Evolutionary conservation across 257 asterid species (phyloP).

Genomic region (Primulina eburnea): DNA sequence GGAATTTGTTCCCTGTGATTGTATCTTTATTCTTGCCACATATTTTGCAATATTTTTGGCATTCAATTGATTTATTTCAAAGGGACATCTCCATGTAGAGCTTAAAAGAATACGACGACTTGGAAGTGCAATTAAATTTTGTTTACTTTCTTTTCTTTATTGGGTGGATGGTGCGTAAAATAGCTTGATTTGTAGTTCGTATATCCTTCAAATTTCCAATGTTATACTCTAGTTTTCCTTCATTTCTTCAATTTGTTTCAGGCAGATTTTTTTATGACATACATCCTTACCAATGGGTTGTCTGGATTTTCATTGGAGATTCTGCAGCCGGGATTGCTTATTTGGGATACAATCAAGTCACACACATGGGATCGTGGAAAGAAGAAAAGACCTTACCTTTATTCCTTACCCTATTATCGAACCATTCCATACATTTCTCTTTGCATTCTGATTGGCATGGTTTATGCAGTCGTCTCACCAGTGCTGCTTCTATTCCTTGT

Average conservation of each 20-base stretch:
- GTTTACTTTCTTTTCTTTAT: background rate
- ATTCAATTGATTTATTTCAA: constrained; percentile 5
- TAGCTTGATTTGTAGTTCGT: background rate
- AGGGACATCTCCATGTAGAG: background rate
- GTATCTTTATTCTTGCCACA: background rate
- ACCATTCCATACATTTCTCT: constrained; percentile 71
- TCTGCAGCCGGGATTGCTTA: constrained; percentile 93
- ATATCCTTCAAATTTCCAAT: constrained; percentile 1
- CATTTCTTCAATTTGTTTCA: constrained; percentile 29
- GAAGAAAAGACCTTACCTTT: constrained; percentile 63
- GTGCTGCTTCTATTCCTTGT: constrained; percentile 81
- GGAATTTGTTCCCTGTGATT: background rate
- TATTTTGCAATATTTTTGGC: background rate
- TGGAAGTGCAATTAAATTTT: background rate
- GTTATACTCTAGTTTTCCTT: constrained; percentile 11
- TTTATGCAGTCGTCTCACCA: constrained; percentile 94
- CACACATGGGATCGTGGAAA: constrained; percentile 64
- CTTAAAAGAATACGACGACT: background rate
- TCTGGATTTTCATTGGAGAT: constrained; percentile 88
- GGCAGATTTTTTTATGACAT: constrained; percentile 91
- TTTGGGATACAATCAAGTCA: constrained; percentile 68
- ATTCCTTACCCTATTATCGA: constrained; percentile 75
- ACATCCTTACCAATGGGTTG: constrained; percentile 83
- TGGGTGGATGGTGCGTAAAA: background rate
- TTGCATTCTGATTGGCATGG: constrained; percentile 79